phyloP scores from a whole-genome alignment of 768 basidiomycete genomes.

The Tulasnella sp. region DNA sequence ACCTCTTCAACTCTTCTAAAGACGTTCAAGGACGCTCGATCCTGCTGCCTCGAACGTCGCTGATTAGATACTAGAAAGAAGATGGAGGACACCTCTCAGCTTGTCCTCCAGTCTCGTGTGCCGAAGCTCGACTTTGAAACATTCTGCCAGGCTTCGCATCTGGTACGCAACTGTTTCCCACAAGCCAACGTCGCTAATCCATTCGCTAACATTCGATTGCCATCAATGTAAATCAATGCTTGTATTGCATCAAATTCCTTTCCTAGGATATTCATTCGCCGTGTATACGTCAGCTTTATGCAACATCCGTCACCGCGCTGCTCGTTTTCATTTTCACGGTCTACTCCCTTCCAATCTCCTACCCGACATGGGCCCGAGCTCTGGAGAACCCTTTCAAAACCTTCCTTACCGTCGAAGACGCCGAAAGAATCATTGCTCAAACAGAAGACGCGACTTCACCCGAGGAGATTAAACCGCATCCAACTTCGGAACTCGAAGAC shows the following conservation, averaged over 20 bases:
- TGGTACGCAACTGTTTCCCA: not conserved
- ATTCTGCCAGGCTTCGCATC: not conserved
- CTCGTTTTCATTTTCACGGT: not conserved
- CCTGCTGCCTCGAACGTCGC: not conserved
- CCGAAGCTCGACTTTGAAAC: not conserved
- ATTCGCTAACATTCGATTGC: too few species aligned
- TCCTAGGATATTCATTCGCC: not conserved
- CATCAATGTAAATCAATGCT: too few species aligned
- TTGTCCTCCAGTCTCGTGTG: not conserved
- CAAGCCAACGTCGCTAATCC: too few species aligned
- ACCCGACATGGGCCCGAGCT: not conserved
- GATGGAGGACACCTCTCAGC: not conserved
- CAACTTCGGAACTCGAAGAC: not conserved
- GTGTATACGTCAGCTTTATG: not conserved
- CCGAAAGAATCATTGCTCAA: conserved; percentile 15
- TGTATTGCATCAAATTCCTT: too few species aligned
- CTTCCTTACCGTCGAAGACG: conserved; percentile 17
- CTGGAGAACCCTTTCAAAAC: conserved; percentile 5
- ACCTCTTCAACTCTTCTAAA: not conserved
- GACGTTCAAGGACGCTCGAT: not conserved
- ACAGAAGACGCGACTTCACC: not conserved
- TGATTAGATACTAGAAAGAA: not conserved
- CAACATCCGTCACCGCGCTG: not conserved
- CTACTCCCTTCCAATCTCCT: not conserved
- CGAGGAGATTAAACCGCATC: not conserved